Percentiles rank a stretch among this genome's conserved stretches.
Conservation (phyloP, 2,329 filamentous ascomycete species). For the Hortaea sp. region DNA sequence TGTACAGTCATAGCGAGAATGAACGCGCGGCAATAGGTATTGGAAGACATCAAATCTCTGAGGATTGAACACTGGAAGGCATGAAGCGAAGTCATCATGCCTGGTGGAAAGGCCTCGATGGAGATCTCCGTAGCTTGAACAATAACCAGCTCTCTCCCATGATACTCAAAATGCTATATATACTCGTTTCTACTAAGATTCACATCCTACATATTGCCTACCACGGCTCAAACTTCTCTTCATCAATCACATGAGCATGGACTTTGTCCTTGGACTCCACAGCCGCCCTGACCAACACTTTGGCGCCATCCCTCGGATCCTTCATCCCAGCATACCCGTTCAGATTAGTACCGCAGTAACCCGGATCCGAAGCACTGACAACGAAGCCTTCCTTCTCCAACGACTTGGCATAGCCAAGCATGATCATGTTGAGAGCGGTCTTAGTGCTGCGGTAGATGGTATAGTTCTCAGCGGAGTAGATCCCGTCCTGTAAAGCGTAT, state of each 20-base stretch:
- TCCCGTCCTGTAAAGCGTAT: slow-evolving; percentile 1
- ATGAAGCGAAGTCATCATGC: too few species aligned
- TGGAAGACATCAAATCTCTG: too few species aligned
- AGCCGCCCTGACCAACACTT: slow-evolving; percentile 14
- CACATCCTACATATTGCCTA: slow-evolving; percentile 1
- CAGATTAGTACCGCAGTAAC: slow-evolving; percentile 17
- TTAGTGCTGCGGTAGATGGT: slow-evolving; percentile 17
- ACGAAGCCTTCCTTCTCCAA: slow-evolving; percentile 19
- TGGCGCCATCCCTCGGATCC: slow-evolving; percentile 22
- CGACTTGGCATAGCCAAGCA: slow-evolving; percentile 8
- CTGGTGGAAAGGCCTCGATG: too few species aligned
- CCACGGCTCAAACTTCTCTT: slow-evolving; percentile 16
- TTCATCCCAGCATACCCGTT: slow-evolving; percentile 16
- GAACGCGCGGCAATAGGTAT: too few species aligned
- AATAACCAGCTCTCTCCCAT: too few species aligned
- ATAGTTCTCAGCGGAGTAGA: slow-evolving; percentile 2
- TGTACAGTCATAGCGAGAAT: too few species aligned
- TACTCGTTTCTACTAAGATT: too few species aligned
- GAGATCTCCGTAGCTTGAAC: too few species aligned
- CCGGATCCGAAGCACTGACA: slow-evolving; percentile 13
- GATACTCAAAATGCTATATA: too few species aligned
- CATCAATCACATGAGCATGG: slow-evolving; percentile 15
- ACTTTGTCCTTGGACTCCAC: slow-evolving; percentile 16
- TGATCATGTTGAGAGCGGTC: slow-evolving; percentile 21
- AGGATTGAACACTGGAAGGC: too few species aligned